phyloP scores from a whole-genome alignment of 352 stramenopile genomes.

The Blastocystis sp. region DNA sequence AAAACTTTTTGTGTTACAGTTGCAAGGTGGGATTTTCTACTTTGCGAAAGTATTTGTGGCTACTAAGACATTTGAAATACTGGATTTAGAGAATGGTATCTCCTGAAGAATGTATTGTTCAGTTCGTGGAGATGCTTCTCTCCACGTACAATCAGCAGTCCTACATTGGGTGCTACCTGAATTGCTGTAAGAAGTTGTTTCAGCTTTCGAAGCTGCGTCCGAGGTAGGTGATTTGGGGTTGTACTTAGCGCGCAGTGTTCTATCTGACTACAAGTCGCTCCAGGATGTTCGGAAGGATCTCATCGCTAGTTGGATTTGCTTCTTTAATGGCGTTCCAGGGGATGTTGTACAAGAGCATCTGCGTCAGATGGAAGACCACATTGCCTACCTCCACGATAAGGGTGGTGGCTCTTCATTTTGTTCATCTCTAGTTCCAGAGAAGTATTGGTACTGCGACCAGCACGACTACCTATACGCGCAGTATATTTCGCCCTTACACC shows the following conservation, averaged over 20 bases:
- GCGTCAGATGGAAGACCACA: background rate
- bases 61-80: background rate
- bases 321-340: background rate
- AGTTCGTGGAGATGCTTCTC: slow-evolving; percentile 32
- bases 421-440: background rate
- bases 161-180: slow-evolving; percentile 13
- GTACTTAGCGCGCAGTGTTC: background rate
- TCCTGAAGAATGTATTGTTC: background rate
- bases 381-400: slow-evolving; percentile 21
- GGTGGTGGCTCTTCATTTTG: background rate
- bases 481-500: slow-evolving; percentile 27
- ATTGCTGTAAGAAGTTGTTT: background rate
- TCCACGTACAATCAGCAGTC: slow-evolving; percentile 1
- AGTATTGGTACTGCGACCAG: background rate
- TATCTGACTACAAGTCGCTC: background rate
- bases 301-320: background rate
- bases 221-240: background rate
- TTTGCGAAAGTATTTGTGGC: no score
- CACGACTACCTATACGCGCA: slow-evolving; percentile 17
- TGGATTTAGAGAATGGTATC: background rate
- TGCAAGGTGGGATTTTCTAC: no score
- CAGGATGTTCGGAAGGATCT: background rate
- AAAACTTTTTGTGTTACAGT: background rate
- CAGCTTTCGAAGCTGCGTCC: slow-evolving; percentile 6
- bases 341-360: background rate